Conservation (phyloP, 176 grass and related monocot genomes). For the Stipa capillata region DNA sequence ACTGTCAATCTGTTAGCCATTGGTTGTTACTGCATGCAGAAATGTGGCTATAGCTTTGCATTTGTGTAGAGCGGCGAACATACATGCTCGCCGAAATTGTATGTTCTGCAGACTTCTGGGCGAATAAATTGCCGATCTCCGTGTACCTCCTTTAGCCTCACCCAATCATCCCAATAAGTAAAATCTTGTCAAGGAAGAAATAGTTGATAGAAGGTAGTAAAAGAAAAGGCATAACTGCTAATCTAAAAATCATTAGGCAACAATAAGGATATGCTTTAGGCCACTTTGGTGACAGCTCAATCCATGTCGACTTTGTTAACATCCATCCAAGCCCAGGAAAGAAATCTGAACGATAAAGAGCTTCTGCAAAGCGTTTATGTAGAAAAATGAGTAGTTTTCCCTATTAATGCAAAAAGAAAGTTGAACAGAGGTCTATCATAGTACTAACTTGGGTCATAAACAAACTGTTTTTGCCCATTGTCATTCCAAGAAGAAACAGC, state of each 20-base stretch:
- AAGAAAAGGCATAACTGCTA: not conserved
- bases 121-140: conserved; percentile 81
- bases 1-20: not conserved
- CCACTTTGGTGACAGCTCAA: conserved; percentile 95
- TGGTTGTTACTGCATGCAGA: not conserved
- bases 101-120: conserved; percentile 95
- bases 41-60: not conserved
- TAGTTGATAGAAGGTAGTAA: not conserved
- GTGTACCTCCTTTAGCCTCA: conserved; percentile 93
- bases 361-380: conserved; percentile 45
- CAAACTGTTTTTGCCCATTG: conserved; percentile 91
- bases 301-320: conserved; percentile 87
- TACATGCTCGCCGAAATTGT: conserved; percentile 98
- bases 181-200: conserved; percentile 77
- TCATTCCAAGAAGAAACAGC: conserved; percentile 99
- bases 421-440: not conserved
- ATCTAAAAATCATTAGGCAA: not conserved
- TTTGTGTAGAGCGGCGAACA: conserved; percentile 18
- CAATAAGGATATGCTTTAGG: conserved; percentile 99
- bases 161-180: conserved; percentile 99
- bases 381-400: conserved; percentile 25
- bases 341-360: conserved; percentile 93
- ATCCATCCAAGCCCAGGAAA: conserved; percentile 99
- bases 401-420: conserved; percentile 2
- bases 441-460: conserved; percentile 81